Evolutionary conservation across 805 yeast species (phyloP).

Genomic region (Sugiyamaella valdiviana): DNA sequence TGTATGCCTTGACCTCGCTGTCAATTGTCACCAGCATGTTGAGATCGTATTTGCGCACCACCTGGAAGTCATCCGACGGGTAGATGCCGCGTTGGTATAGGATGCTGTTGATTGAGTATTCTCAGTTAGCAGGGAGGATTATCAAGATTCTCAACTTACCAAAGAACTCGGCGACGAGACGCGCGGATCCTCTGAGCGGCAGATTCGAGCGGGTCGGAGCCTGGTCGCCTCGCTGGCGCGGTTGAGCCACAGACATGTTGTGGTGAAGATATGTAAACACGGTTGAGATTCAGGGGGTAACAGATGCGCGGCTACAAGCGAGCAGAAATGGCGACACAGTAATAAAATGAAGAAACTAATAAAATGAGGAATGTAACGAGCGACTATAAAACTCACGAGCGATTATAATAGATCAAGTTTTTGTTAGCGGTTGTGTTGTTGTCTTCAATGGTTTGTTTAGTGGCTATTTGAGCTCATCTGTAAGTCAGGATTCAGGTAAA

Average conservation of each 20-base stretch:
- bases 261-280: background rate
- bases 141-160: conserved; percentile 30
- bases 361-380: background rate
- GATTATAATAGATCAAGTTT: too few relatives aligned
- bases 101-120: conserved; percentile 72
- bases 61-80: conserved; percentile 76
- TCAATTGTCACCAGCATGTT: conserved; percentile 66
- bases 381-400: too few relatives aligned
- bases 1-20: conserved; percentile 67
- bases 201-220: conserved; percentile 42
- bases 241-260: conserved; percentile 13
- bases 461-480: too few relatives aligned
- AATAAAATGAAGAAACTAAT: background rate
- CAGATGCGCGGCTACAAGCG: background rate
- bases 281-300: background rate
- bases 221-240: conserved; percentile 9
- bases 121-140: conserved; percentile 25
- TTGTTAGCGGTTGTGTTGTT: too few relatives aligned
- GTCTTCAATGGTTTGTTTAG: too few relatives aligned
- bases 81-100: conserved; percentile 86
- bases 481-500: too few relatives aligned
- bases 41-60: conserved; percentile 73
- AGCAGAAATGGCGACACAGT: background rate
- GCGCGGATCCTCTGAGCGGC: conserved; percentile 72
- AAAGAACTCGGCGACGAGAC: conserved; percentile 75